phyloP scores from a whole-genome alignment of 1,284 basidiomycete genomes.

The Fomitopsis betulina region DNA sequence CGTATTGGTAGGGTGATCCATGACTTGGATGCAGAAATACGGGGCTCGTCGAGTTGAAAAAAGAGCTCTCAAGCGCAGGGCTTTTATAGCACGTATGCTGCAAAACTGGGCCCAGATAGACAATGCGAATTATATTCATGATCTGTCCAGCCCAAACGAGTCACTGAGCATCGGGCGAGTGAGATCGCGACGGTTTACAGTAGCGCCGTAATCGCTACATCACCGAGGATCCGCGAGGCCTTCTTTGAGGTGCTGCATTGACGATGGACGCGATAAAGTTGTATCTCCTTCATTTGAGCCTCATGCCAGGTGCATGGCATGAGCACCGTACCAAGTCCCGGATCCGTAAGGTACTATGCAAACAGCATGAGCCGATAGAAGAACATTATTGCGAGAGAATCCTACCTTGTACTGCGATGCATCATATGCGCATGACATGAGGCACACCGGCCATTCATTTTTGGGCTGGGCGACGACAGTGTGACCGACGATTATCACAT shows the following conservation, averaged over 20 bases:
- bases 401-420: neutral
- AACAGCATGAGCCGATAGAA: neutral
- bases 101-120: too few species aligned
- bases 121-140: neutral
- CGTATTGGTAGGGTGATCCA: neutral
- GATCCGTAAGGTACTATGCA: neutral
- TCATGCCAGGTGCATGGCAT: neutral
- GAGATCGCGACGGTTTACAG: neutral
- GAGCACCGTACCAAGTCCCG: neutral
- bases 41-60: neutral
- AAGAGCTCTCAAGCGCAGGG: neutral
- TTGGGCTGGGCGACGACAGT: neutral
- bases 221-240: neutral
- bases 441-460: neutral
- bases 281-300: neutral
- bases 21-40: neutral
- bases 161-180: neutral
- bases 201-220: neutral
- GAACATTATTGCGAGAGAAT: neutral
- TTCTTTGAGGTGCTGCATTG: neutral
- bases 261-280: neutral
- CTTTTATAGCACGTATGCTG: neutral
- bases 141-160: neutral
- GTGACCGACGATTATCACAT: neutral
- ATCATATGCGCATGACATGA: neutral